Conservation (phyloP, 108 stramenopile species). For the Pseudonitzschia multiseries region DNA sequence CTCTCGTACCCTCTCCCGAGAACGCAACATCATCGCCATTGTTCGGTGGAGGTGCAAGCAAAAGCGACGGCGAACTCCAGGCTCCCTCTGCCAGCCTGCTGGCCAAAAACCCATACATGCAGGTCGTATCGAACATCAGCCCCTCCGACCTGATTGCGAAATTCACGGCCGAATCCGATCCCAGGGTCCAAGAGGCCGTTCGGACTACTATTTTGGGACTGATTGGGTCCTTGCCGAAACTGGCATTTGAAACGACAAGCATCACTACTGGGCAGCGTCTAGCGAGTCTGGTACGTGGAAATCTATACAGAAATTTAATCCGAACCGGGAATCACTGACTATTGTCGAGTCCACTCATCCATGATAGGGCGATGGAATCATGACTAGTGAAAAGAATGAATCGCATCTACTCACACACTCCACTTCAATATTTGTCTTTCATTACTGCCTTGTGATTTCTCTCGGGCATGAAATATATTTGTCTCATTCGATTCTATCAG, state of each 20-base stretch:
- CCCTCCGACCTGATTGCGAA: conserved; percentile 82
- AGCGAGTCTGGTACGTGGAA: conserved; percentile 40
- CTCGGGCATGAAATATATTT: neutral
- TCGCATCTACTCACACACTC: neutral
- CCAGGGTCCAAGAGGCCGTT: conserved; percentile 90
- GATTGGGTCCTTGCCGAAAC: conserved; percentile 85
- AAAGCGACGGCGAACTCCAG: neutral
- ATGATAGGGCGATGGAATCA: too few species aligned
- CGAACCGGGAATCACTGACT: neutral
- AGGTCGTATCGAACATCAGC: conserved; percentile 66
- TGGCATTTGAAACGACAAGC: conserved; percentile 91
- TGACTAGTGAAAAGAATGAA: too few species aligned
- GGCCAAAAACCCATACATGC: conserved; percentile 74
- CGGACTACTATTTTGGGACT: conserved; percentile 86
- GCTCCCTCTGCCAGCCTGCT: conserved; percentile 27
- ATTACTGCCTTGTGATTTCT: neutral
- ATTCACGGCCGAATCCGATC: conserved; percentile 77
- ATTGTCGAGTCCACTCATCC: neutral
- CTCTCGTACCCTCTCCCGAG: neutral
- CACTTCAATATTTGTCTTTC: neutral
- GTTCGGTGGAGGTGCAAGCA: conserved; percentile 9
- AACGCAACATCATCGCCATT: conserved; percentile 16
- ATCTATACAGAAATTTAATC: neutral
- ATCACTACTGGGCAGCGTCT: conserved; percentile 86
- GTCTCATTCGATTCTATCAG: conserved; percentile 28